phyloP scores from a whole-genome alignment of 176 grass and related monocot genomes.

The Zea mays region DNA sequence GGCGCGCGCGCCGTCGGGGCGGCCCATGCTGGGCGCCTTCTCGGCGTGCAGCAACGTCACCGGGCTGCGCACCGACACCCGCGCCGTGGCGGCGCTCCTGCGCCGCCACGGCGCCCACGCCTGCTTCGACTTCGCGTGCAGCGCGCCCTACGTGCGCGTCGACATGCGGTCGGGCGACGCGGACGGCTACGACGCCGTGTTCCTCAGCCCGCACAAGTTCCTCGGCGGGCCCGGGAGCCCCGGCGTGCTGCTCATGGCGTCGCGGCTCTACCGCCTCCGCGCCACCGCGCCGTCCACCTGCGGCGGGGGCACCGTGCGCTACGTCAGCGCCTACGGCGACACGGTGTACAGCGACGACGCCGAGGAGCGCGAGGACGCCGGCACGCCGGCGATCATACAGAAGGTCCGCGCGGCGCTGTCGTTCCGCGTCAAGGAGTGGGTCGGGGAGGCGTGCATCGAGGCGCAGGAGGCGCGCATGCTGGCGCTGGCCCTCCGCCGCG shows the following conservation, averaged over 20 bases:
- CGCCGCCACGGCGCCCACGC: conserved; percentile 61
- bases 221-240: conserved; percentile 65
- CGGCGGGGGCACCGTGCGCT: conserved; percentile 72
- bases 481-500: conserved; percentile 11
- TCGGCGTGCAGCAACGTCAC: conserved; percentile 81
- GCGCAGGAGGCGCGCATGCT: conserved; percentile 37
- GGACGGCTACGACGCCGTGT: conserved; percentile 78
- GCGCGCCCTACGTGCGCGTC: conserved; percentile 65
- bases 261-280: conserved; percentile 59
- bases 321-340: conserved; percentile 70
- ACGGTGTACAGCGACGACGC: conserved; percentile 62
- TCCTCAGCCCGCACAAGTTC: conserved; percentile 83
- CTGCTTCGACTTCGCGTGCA: conserved; percentile 84
- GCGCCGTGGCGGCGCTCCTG: conserved; percentile 51
- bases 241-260: conserved; percentile 66
- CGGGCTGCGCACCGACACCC: conserved; percentile 56
- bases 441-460: conserved; percentile 47
- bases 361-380: conserved; percentile 76
- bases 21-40: conserved; percentile 73
- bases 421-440: conserved; percentile 76
- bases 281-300: conserved; percentile 60
- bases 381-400: conserved; percentile 75
- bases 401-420: conserved; percentile 65
- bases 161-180: conserved; percentile 60
- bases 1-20: background rate